phyloP scores from a whole-genome alignment of 148 eudicot genomes.

The Vaccinium macrocarpon region DNA sequence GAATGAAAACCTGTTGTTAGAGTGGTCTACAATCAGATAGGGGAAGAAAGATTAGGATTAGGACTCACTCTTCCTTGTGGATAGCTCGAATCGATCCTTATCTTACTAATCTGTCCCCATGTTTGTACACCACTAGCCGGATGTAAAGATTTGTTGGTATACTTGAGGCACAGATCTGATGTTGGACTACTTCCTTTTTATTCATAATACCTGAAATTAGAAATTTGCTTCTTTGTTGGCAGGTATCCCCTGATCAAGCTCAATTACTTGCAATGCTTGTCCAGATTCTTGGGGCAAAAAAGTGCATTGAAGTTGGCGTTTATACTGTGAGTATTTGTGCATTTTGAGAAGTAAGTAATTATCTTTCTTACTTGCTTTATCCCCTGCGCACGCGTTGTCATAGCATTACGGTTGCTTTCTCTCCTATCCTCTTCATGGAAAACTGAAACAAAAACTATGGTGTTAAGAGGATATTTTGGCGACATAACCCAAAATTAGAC shows the following conservation, averaged over 20 bases:
- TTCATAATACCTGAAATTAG: neutral
- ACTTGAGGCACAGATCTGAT: neutral
- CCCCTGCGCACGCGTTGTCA: neutral
- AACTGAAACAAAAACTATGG: neutral
- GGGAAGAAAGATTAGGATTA: no score
- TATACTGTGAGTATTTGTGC: conserved; percentile 54
- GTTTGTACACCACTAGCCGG: neutral
- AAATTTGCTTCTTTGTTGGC: neutral
- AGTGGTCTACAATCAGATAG: no score
- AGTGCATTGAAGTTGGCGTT: conserved; percentile 94
- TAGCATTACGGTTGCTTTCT: neutral
- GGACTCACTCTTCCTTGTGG: no score
- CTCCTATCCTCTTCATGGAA: neutral
- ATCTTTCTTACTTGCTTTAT: neutral
- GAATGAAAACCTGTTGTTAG: no score
- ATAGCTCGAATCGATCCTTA: no score
- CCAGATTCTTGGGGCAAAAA: conserved; percentile 73
- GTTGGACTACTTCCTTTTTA: neutral
- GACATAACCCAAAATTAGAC: neutral
- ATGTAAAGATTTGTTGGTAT: neutral
- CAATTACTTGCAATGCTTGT: conserved; percentile 94
- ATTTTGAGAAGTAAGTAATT: neutral
- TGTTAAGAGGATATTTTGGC: neutral
- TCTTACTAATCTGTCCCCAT: neutral
- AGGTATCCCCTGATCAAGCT: conserved; percentile 96